Evolutionary conservation across 1,284 basidiomycete genomes (phyloP).

Genomic region (Kwoniella shivajii): DNA sequence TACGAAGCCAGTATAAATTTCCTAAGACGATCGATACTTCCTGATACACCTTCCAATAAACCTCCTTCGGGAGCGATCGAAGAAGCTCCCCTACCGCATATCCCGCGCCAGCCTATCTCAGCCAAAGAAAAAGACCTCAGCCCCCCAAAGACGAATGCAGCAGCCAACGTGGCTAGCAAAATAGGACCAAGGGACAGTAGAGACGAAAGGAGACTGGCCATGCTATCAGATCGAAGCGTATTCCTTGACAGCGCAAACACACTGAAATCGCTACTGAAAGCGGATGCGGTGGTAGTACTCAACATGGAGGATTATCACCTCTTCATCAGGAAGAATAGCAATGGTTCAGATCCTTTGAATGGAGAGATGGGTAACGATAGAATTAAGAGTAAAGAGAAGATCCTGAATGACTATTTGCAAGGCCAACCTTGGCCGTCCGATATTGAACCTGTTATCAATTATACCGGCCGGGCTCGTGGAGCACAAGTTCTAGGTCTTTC

Average conservation of each 20-base stretch:
- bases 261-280: slow-evolving; percentile 33
- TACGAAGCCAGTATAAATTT: slow-evolving; percentile 45
- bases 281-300: slow-evolving; percentile 42
- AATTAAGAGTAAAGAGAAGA: slow-evolving; percentile 28
- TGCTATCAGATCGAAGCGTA: slow-evolving; percentile 23
- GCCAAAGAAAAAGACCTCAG: not conserved
- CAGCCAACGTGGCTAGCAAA: slow-evolving; percentile 24
- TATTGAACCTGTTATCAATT: slow-evolving; percentile 39
- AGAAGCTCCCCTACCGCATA: not conserved
- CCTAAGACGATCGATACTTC: slow-evolving; percentile 38
- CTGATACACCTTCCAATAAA: slow-evolving; percentile 18
- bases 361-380: slow-evolving; percentile 17
- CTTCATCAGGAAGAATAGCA: slow-evolving; percentile 29
- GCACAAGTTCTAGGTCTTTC: slow-evolving; percentile 29
- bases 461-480: slow-evolving; percentile 15
- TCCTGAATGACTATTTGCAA: slow-evolving; percentile 34
- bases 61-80: not conserved
- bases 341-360: slow-evolving; percentile 1
- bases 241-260: slow-evolving; percentile 39
- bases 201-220: slow-evolving; percentile 25
- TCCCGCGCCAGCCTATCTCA: not conserved
- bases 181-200: slow-evolving; percentile 35
- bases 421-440: slow-evolving; percentile 40
- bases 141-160: not conserved
- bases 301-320: slow-evolving; percentile 43